phyloP scores from a whole-genome alignment of 805 yeast genomes.

The Ogataea haglerorum region DNA sequence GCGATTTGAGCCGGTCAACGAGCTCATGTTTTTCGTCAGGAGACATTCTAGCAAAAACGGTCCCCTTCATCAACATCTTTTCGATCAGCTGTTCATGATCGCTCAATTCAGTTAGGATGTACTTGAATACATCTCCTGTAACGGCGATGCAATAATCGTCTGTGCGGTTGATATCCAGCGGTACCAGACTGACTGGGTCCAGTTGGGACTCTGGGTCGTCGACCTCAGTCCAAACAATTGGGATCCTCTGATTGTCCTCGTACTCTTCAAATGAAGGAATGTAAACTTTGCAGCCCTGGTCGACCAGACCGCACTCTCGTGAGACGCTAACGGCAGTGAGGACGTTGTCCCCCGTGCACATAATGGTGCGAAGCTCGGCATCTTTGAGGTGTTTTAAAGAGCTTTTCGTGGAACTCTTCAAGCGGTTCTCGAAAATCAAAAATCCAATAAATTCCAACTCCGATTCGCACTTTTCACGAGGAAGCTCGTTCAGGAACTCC shows the following conservation, averaged over 20 bases:
- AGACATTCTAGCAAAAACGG: constrained; percentile 93
- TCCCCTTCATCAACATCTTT: constrained; percentile 63
- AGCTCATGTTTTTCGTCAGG: constrained; percentile 98
- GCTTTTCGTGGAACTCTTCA: constrained; percentile 63
- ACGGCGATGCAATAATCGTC: constrained; percentile 68
- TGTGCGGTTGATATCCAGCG: constrained; percentile 35
- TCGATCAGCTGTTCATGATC: constrained; percentile 40
- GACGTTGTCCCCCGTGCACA: constrained; percentile 98
- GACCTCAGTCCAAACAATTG: constrained; percentile 66
- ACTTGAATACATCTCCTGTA: constrained; percentile 89
- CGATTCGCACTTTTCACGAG: constrained; percentile 66
- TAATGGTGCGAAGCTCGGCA: constrained; percentile 78
- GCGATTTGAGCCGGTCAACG: constrained; percentile 75
- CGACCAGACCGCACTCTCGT: constrained; percentile 71
- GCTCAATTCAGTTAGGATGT: constrained; percentile 57
- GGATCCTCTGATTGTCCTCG: constrained; percentile 14
- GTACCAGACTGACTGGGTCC: constrained; percentile 61
- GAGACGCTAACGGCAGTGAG: constrained; percentile 94
- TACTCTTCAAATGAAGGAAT: constrained; percentile 53
- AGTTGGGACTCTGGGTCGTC: constrained; percentile 52
- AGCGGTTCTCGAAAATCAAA: constrained; percentile 86
- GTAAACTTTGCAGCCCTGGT: constrained; percentile 42
- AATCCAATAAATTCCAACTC: constrained; percentile 79
- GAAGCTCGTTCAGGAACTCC: constrained; percentile 45
- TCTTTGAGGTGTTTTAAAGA: constrained; percentile 57